Conservation (phyloP, 495 filamentous ascomycete genomes). For the Mytilinidion resinicola region DNA sequence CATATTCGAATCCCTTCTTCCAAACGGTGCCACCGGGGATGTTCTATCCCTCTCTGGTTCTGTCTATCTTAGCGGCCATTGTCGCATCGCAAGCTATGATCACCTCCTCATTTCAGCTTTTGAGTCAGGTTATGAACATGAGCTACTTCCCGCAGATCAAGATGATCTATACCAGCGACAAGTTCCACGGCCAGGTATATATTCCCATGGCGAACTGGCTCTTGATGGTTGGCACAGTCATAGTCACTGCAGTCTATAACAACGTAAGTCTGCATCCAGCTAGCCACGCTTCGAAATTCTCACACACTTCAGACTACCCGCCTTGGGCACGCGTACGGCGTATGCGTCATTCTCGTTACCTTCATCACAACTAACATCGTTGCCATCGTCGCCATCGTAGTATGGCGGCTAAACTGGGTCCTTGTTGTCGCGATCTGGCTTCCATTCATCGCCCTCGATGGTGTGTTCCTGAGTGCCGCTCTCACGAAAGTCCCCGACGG, state of each 20-base stretch:
- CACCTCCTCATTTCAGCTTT: conserved; percentile 60
- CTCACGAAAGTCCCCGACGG: conserved; percentile 62
- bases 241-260: conserved; percentile 63
- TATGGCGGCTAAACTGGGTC: conserved; percentile 53
- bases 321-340: conserved; percentile 47
- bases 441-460: conserved; percentile 54
- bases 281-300: neutral
- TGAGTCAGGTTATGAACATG: conserved; percentile 64
- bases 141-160: conserved; percentile 69
- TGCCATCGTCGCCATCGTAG: conserved; percentile 56
- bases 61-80: conserved; percentile 61
- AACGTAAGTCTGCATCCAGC: conserved; percentile 35
- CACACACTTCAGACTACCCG: conserved; percentile 36
- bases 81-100: conserved; percentile 71
- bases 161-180: conserved; percentile 55
- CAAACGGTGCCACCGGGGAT: conserved; percentile 59
- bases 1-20: conserved; percentile 65
- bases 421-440: conserved; percentile 55
- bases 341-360: conserved; percentile 67
- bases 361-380: conserved; percentile 68
- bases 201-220: conserved; percentile 67
- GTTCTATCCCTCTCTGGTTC: conserved; percentile 56
- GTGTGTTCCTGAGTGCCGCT: conserved; percentile 57
- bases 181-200: conserved; percentile 63
- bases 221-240: conserved; percentile 60